Conservation (phyloP, 768 basidiomycete genomes). For the Lactarius akahatsu region DNA sequence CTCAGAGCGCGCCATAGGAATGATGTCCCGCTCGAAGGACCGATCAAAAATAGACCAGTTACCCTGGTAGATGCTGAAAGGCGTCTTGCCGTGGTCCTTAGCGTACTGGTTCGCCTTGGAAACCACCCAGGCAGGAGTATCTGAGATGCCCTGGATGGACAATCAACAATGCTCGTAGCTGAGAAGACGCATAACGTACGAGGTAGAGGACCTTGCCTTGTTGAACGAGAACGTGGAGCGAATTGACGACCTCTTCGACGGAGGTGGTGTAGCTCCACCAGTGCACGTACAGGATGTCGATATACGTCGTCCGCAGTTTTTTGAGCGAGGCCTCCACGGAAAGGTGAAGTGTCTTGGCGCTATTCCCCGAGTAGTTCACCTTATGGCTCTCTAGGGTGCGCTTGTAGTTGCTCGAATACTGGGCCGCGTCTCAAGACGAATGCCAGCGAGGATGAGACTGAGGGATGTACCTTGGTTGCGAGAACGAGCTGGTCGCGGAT, state of each 20-base stretch:
- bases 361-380: slow-evolving; percentile 44
- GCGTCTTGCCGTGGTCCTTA: slow-evolving; percentile 40
- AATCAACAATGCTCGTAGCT: neutral
- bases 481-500: slow-evolving; percentile 49
- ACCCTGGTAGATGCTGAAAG: slow-evolving; percentile 39
- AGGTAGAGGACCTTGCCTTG: slow-evolving; percentile 47
- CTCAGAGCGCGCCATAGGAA: slow-evolving; percentile 39
- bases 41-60: slow-evolving; percentile 39
- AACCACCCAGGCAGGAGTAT: slow-evolving; percentile 42
- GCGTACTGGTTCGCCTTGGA: slow-evolving; percentile 43
- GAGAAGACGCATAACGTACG: slow-evolving; percentile 17
- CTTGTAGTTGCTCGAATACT: slow-evolving; percentile 27
- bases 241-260: slow-evolving; percentile 57
- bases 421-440: neutral
- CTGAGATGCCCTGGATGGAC: slow-evolving; percentile 20
- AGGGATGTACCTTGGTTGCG: slow-evolving; percentile 38
- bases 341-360: slow-evolving; percentile 41
- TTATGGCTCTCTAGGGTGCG: slow-evolving; percentile 29
- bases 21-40: slow-evolving; percentile 42
- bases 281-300: slow-evolving; percentile 49
- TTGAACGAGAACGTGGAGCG: slow-evolving; percentile 50
- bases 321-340: slow-evolving; percentile 45
- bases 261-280: slow-evolving; percentile 54
- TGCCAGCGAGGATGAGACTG: neutral
- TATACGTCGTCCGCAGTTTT: slow-evolving; percentile 47